These are phyloP conservation scores for Zizania palustris DNA, from an alignment of 202 grass and related monocot genomes.

Conservation along the genomic window DNA sequence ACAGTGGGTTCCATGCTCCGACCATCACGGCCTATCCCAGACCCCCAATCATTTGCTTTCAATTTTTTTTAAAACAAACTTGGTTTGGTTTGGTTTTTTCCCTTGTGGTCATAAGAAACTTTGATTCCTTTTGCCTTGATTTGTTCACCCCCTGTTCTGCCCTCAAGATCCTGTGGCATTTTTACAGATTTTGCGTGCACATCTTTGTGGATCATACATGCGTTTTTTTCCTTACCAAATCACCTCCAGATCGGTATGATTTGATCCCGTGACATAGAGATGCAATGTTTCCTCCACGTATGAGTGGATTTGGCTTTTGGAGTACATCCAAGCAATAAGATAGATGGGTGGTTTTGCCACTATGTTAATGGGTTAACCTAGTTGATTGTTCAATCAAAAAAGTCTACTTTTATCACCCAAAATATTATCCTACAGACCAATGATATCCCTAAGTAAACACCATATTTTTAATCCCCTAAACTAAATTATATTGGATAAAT, in stretches of 20 bases:
- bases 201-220: background rate
- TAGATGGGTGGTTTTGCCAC: too few species aligned
- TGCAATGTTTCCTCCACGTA: too few species aligned
- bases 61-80: background rate
- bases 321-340: too few species aligned
- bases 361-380: too few species aligned
- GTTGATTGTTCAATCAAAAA: too few species aligned
- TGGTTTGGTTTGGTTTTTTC: too few species aligned
- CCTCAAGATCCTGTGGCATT: background rate
- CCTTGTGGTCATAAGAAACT: background rate
- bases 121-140: background rate
- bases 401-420: too few species aligned
- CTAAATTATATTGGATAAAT: too few species aligned
- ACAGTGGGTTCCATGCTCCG: slow-evolving; percentile 46
- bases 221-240: background rate
- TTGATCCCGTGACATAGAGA: background rate
- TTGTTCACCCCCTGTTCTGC: background rate
- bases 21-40: slow-evolving; percentile 48
- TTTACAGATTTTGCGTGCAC: background rate
- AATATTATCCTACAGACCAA: too few species aligned
- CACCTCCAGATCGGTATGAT: background rate
- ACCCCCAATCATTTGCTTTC: slow-evolving; percentile 35
- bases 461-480: too few species aligned
- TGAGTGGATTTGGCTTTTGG: too few species aligned
- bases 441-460: too few species aligned